Evolutionary conservation across 2,329 filamentous ascomycete genomes (phyloP).

Genomic region (Exophiala viscosa): DNA sequence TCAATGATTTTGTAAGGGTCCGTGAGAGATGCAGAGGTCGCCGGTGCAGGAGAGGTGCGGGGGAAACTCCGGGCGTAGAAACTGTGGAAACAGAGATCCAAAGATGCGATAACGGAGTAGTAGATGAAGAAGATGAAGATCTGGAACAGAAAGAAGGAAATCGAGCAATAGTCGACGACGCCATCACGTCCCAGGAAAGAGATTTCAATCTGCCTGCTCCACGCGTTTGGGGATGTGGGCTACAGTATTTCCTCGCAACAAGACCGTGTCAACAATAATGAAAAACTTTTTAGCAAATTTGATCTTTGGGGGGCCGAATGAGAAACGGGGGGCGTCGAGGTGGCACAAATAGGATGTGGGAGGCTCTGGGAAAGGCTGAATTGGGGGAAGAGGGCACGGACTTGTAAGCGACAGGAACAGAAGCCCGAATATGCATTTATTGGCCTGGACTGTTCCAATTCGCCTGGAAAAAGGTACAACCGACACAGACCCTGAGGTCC

Average conservation of each 20-base stretch:
- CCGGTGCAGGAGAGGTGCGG: conserved; percentile 20
- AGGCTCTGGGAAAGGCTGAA: too few relatives aligned
- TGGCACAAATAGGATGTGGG: too few relatives aligned
- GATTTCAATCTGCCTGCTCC: not conserved
- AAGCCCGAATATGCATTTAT: not conserved
- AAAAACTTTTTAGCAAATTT: too few relatives aligned
- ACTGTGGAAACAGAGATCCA: conserved; percentile 3
- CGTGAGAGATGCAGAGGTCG: not conserved
- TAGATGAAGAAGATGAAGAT: conserved; percentile 9
- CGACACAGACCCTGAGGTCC: too few relatives aligned
- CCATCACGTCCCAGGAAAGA: not conserved
- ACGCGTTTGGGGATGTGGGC: not conserved
- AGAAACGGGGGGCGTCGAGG: too few relatives aligned
- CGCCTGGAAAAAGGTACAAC: not conserved
- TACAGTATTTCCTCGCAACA: too few relatives aligned
- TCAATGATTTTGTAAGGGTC: not conserved
- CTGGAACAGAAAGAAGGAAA: not conserved
- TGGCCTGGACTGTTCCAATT: not conserved
- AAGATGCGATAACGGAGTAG: conserved; percentile 18
- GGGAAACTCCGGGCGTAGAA: conserved; percentile 9
- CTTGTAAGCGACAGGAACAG: not conserved
- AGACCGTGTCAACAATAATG: too few relatives aligned
- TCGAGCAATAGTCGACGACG: not conserved
- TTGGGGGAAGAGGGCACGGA: not conserved
- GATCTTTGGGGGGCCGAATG: too few relatives aligned